Conservation (phyloP, 1,284 basidiomycete species). For the Caloboletus firmus region DNA sequence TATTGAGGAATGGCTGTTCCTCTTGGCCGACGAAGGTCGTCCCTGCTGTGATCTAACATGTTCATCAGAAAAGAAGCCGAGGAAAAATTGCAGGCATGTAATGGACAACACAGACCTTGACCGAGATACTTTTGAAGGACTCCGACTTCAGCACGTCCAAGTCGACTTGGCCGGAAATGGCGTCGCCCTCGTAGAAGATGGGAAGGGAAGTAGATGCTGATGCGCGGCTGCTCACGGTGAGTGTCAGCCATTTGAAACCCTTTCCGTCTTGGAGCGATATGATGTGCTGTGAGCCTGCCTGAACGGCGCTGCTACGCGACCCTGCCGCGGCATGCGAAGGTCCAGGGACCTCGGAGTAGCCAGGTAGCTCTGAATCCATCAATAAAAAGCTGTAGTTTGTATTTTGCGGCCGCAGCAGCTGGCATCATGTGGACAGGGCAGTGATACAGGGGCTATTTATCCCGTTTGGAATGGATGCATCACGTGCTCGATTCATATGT, state of each 20-base stretch:
- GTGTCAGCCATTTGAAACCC: constrained; percentile 42
- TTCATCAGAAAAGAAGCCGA: background rate
- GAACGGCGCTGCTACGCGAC: constrained; percentile 1
- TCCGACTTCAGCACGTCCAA: constrained; percentile 47
- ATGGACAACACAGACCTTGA: constrained; percentile 38
- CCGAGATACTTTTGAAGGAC: constrained; percentile 44
- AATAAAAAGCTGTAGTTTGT: background rate
- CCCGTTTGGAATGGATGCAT: background rate
- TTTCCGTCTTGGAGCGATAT: constrained; percentile 43
- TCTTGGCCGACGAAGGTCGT: constrained; percentile 48
- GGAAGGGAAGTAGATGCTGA: constrained; percentile 36
- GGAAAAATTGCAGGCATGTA: background rate
- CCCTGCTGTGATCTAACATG: constrained; percentile 40
- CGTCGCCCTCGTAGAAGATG: constrained; percentile 45
- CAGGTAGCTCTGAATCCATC: constrained; percentile 18
- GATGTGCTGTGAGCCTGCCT: constrained; percentile 30
- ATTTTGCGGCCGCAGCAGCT: background rate
- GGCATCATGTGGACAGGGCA: background rate
- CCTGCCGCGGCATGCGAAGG: background rate
- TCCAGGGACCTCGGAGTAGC: constrained; percentile 1
- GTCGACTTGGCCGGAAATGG: constrained; percentile 45
- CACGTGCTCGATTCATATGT: constrained; percentile 11
- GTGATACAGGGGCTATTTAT: constrained; percentile 17
- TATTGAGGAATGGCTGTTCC: constrained; percentile 43
- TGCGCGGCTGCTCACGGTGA: constrained; percentile 44